Base-by-base conservation (phyloP, 371 early-diverging fungal species). In the Phascolomyces articulosus region DNA sequence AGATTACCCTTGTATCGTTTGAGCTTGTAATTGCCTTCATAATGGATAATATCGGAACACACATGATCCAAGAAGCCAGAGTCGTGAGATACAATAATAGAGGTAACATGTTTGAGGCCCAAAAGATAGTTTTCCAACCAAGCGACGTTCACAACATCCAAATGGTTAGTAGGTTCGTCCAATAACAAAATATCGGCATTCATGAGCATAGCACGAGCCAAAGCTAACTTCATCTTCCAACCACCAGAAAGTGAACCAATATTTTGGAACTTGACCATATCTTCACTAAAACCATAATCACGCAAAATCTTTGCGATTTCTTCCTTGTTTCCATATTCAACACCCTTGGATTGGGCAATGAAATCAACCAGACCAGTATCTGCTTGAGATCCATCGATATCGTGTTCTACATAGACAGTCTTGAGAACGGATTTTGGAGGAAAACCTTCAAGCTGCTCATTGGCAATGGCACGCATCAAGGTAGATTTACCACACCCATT, bases 161-260 rank as follows among this genome's bases (percentile, higher is more conserved):
- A 80, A 77, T 94, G 95, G 78, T 95, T 94, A 34, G 96, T 95
- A 40, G 96, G 96, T 77, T 96, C 96, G 74, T 96, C 96, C 62
- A 96, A 75, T 44, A 96, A 74, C 64, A 96, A 74, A 60, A 96
- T 90, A 73, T 95, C 93, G 20, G 95, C 93, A 44, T 92, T 88
- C 77, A 86, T 77, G 59, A 93, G 75, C 90, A 92, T 94, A 20
- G 94, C 91, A 65, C 91, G 85, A 41, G 93, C 93, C 64, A 95
- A 82, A 65, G 90, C 93, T 58, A 95, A 77, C 84, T 93, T 91
- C 90, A 93, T 94, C 83, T 93, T 93, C 92, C 93, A 93, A 53
- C 95, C 95, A 79, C 95, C 95, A 63, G 93, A 92, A n/a, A 95
- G 86, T 58, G 87, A 84, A 56, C 87, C 87, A 70, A 92, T 88